Evolutionary conservation across 306 rosid genomes (phyloP).

Genomic region (Sophora flavescens): DNA sequence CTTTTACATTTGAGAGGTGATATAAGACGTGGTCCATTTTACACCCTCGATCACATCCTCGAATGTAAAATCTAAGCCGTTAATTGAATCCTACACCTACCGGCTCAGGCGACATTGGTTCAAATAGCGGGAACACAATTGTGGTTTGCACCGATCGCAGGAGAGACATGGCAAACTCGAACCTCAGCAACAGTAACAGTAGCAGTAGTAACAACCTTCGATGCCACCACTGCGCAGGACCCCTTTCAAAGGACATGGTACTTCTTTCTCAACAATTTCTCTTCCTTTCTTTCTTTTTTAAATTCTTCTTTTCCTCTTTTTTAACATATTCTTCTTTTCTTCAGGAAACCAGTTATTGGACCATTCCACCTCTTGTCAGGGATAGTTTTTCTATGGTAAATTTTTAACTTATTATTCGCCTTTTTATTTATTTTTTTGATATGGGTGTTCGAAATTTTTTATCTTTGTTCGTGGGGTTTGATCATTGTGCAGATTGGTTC

Average conservation of each 20-base stretch:
- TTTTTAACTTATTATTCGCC: neutral
- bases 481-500: slow-evolving; percentile 68
- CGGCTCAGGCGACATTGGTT: too few relatives aligned
- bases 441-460: neutral
- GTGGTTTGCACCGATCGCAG: too few relatives aligned
- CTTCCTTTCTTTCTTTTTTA: neutral
- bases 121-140: too few relatives aligned
- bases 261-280: neutral
- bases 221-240: slow-evolving; percentile 81
- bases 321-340: neutral
- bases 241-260: slow-evolving; percentile 65
- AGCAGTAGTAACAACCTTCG: slow-evolving; percentile 38
- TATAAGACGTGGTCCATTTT: too few relatives aligned
- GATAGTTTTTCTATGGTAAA: slow-evolving; percentile 83
- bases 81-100: too few relatives aligned
- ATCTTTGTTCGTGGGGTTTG: slow-evolving; percentile 21
- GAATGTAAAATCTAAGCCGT: neutral
- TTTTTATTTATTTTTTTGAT: neutral
- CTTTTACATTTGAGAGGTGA: too few relatives aligned
- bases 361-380: slow-evolving; percentile 65
- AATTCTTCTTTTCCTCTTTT: neutral
- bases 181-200: neutral
- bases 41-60: too few relatives aligned
- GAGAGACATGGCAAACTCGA: slow-evolving; percentile 11
- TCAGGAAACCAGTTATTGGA: slow-evolving; percentile 74